These are phyloP conservation scores for Umbelopsis ramanniana DNA, from an alignment of 192 early-diverging fungal genomes.

Conservation along the genomic window DNA sequence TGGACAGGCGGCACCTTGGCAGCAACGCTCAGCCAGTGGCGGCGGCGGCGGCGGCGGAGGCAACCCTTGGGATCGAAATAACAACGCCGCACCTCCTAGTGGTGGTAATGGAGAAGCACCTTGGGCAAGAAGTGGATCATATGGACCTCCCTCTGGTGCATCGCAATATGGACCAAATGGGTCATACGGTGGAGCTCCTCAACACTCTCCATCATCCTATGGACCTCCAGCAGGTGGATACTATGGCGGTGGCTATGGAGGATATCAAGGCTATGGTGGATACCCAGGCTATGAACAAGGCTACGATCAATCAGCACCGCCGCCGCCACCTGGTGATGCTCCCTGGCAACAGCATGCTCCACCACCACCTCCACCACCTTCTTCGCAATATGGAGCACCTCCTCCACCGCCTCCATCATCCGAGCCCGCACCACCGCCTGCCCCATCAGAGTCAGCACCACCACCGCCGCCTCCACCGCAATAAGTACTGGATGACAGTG, in stretches of 20 bases:
- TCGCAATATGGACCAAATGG: background rate
- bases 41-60: background rate
- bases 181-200: slow-evolving; percentile 31
- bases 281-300: slow-evolving; percentile 40
- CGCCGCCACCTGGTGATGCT: slow-evolving; percentile 32
- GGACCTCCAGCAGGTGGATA: slow-evolving; percentile 1
- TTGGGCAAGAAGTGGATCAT: slow-evolving; percentile 31
- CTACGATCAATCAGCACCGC: slow-evolving; percentile 21
- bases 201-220: slow-evolving; percentile 26
- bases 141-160: slow-evolving; percentile 22
- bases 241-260: slow-evolving; percentile 23
- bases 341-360: slow-evolving; percentile 40
- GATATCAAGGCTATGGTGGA: slow-evolving; percentile 6
- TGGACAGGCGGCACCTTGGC: slow-evolving; percentile 45
- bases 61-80: background rate
- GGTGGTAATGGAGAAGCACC: slow-evolving; percentile 31
- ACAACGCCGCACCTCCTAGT: background rate
- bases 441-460: slow-evolving; percentile 40
- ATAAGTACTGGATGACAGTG: background rate
- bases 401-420: slow-evolving; percentile 44
- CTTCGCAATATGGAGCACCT: slow-evolving; percentile 31
- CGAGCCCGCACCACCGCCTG: slow-evolving; percentile 44
- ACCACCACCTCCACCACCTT: slow-evolving; percentile 42
- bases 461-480: slow-evolving; percentile 25
- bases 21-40: slow-evolving; percentile 35